Evolutionary conservation across 1,284 basidiomycete genomes (phyloP).

Genomic region (Cystobasidium sp.): DNA sequence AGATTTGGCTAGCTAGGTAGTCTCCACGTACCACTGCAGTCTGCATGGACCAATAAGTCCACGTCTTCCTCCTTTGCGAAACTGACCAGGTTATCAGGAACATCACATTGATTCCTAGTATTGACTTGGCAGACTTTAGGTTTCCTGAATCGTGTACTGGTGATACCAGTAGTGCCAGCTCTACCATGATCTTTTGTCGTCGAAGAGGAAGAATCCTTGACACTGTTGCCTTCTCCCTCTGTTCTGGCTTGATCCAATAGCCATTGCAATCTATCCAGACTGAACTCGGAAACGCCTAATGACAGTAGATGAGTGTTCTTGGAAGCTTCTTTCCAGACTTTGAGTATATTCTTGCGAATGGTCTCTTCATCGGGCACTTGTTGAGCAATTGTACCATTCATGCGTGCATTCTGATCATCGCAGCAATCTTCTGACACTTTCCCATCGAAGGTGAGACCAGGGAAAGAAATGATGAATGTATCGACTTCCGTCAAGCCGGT

Average conservation of each 20-base stretch:
- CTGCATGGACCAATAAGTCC: slow-evolving; percentile 41
- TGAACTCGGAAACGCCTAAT: slow-evolving; percentile 45
- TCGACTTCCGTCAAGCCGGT: slow-evolving; percentile 41
- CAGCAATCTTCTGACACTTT: slow-evolving; percentile 20
- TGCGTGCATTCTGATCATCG: slow-evolving; percentile 23
- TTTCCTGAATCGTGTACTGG: slow-evolving; percentile 22
- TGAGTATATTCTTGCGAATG: slow-evolving; percentile 6
- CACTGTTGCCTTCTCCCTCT: not conserved
- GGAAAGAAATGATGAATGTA: slow-evolving; percentile 45
- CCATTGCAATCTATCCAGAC: slow-evolving; percentile 31
- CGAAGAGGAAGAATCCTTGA: not conserved
- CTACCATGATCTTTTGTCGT: not conserved
- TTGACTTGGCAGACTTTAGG: slow-evolving; percentile 44
- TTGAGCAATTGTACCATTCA: not conserved
- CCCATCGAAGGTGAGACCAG: slow-evolving; percentile 38
- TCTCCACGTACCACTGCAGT: slow-evolving; percentile 34
- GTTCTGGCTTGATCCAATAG: slow-evolving; percentile 11
- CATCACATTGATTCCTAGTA: slow-evolving; percentile 41
- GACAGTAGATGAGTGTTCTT: slow-evolving; percentile 30
- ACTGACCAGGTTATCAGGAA: slow-evolving; percentile 22
- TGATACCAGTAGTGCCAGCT: slow-evolving; percentile 25
- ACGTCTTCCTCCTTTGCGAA: slow-evolving; percentile 44
- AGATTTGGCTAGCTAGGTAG: not conserved
- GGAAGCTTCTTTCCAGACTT: slow-evolving; percentile 36
- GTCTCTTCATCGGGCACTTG: slow-evolving; percentile 8